A percentile compares a stretch with the other conserved stretches of the same genome.
Conservation (phyloP, 2,329 filamentous ascomycete genomes). For the Plectosphaerella cucumerina region DNA sequence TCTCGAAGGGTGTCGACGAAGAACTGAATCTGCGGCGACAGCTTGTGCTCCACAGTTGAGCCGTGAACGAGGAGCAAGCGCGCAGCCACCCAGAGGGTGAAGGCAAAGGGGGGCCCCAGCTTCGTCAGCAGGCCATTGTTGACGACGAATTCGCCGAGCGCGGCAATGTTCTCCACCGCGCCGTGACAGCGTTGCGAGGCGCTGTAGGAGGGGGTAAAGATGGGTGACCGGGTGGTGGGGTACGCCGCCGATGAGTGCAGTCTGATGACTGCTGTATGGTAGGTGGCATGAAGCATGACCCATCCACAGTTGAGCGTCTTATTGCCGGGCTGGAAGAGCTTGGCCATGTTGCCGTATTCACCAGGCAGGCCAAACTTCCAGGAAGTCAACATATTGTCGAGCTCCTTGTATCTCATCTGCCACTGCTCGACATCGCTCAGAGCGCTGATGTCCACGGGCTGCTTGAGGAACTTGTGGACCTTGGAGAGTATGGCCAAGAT, state of each 20-base stretch:
- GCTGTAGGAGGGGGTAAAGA: conserved; percentile 85
- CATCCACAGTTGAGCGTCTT: conserved; percentile 75
- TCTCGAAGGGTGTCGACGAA: conserved; percentile 78
- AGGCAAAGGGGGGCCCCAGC: conserved; percentile 86
- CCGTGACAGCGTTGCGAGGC: conserved; percentile 78
- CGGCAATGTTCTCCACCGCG: conserved; percentile 78
- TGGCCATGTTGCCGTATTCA: conserved; percentile 81
- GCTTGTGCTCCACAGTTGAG: conserved; percentile 79
- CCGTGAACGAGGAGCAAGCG: conserved; percentile 84
- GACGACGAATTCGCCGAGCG: conserved; percentile 73
- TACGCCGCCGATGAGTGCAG: conserved; percentile 91
- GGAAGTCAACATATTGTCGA: conserved; percentile 72
- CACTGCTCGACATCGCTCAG: conserved; percentile 82
- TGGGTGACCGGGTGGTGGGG: conserved; percentile 80
- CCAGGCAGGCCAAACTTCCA: conserved; percentile 83
- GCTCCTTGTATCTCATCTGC: conserved; percentile 81
- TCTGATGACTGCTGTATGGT: conserved; percentile 84
- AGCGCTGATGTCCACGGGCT: conserved; percentile 82
- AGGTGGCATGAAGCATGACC: conserved; percentile 89
- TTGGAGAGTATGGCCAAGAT: conserved; percentile 82
- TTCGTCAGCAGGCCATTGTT: conserved; percentile 71
- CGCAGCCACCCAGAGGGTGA: conserved; percentile 88
- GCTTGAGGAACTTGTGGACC: conserved; percentile 84
- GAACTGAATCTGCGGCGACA: conserved; percentile 74
- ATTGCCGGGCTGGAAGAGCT: conserved; percentile 66